Evolutionary conservation across 768 basidiomycete genomes (phyloP).

Genomic region (Boletus patriciae): DNA sequence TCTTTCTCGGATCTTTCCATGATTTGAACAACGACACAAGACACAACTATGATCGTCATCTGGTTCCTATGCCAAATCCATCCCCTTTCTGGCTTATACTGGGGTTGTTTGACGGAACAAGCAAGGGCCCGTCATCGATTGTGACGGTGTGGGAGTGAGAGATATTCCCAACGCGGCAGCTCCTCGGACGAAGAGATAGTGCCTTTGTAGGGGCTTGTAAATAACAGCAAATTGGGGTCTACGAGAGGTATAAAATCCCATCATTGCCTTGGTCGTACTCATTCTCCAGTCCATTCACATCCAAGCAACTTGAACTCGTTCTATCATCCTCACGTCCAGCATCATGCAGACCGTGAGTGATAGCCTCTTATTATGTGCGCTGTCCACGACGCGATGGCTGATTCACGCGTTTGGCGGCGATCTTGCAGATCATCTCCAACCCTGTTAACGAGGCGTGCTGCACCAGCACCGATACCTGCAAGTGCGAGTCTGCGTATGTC

Average conservation of each 20-base stretch:
- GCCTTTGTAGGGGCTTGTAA: neutral
- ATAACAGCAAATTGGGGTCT: conserved; percentile 1
- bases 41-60: no score
- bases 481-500: conserved; percentile 12
- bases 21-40: neutral
- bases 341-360: conserved; percentile 19
- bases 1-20: neutral
- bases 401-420: neutral
- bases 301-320: neutral
- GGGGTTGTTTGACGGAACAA: neutral
- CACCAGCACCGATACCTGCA: conserved; percentile 3
- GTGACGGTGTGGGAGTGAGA: neutral
- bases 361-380: neutral
- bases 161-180: neutral
- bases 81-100: no score
- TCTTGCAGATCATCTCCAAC: conserved; percentile 5
- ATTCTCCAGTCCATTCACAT: neutral
- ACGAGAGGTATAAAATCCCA: conserved; percentile 5
- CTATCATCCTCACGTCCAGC: neutral
- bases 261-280: neutral
- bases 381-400: neutral
- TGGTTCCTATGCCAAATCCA: neutral
- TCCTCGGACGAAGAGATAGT: neutral
- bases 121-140: neutral
- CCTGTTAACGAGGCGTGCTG: conserved; percentile 26